phyloP scores from a whole-genome alignment of 805 yeast genomes.

The Millerozyma miso region DNA sequence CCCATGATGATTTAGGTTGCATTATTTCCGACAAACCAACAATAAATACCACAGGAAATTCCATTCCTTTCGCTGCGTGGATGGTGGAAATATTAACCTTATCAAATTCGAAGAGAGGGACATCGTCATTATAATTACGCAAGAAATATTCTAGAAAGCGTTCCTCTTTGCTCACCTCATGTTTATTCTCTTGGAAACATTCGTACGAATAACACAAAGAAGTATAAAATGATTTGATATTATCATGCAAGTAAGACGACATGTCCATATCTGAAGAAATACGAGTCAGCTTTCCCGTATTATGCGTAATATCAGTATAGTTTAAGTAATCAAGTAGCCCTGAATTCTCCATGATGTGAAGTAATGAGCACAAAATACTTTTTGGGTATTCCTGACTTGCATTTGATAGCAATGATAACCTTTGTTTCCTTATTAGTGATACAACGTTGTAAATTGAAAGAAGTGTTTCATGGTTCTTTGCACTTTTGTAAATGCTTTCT shows the following conservation, averaged over 20 bases:
- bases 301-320: constrained; percentile 6
- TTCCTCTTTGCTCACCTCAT: constrained; percentile 4
- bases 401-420: neutral
- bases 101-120: constrained; percentile 19
- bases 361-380: constrained; percentile 28
- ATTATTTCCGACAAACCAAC: constrained; percentile 8
- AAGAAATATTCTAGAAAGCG: constrained; percentile 39
- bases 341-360: constrained; percentile 26
- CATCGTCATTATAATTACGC: constrained; percentile 36
- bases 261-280: neutral
- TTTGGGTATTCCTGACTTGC: constrained; percentile 23
- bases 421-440: neutral
- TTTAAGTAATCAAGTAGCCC: constrained; percentile 28
- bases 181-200: constrained; percentile 6
- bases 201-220: constrained; percentile 16
- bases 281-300: neutral
- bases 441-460: neutral
- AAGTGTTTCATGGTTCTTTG: neutral
- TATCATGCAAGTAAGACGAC: neutral
- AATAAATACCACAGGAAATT: constrained; percentile 65
- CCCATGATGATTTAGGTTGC: constrained; percentile 10
- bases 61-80: constrained; percentile 72
- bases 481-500: too few species aligned
- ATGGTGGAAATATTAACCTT: constrained; percentile 59
- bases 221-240: constrained; percentile 13